Percentiles rank a stretch among this genome's conserved stretches.
Evolutionary conservation across 2,329 filamentous ascomycete genomes (phyloP).

Genomic region (Cercospora beticola): DNA sequence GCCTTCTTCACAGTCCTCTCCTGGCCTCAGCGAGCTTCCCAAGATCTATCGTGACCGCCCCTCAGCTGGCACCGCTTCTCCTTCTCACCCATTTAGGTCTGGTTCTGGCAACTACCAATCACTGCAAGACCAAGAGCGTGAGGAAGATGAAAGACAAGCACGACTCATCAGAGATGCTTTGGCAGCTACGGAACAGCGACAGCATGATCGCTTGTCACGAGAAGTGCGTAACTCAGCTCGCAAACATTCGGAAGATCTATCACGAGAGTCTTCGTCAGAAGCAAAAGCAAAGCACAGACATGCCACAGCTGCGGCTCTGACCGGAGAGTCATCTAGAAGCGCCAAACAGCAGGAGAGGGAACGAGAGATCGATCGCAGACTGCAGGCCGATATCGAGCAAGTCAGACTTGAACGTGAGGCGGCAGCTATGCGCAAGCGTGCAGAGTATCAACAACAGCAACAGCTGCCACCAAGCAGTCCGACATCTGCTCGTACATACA

Average conservation of each 20-base stretch:
- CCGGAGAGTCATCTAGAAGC: not conserved
- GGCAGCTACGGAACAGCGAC: slow-evolving; percentile 8
- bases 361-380: slow-evolving; percentile 6
- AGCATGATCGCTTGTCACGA: slow-evolving; percentile 6
- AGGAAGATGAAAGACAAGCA: slow-evolving; percentile 16
- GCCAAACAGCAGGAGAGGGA: slow-evolving; percentile 3
- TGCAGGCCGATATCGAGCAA: slow-evolving; percentile 6
- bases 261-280: slow-evolving; percentile 5
- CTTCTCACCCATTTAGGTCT: not conserved
- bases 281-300: slow-evolving; percentile 7
- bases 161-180: slow-evolving; percentile 11
- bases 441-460: slow-evolving; percentile 4
- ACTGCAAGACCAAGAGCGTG: slow-evolving; percentile 1
- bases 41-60: slow-evolving; percentile 15
- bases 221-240: slow-evolving; percentile 3
- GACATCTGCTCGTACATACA: slow-evolving; percentile 7
- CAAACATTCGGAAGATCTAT: not conserved
- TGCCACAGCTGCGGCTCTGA: slow-evolving; percentile 6
- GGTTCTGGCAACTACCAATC: slow-evolving; percentile 9
- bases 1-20: slow-evolving; percentile 18
- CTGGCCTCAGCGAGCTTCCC: slow-evolving; percentile 26
- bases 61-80: slow-evolving; percentile 17
- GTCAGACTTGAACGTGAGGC: slow-evolving; percentile 6
- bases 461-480: not conserved
- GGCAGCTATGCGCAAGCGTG: slow-evolving; percentile 1